Conservation (phyloP, 192 early-diverging fungal genomes). For the Entomortierella beljakovae region DNA sequence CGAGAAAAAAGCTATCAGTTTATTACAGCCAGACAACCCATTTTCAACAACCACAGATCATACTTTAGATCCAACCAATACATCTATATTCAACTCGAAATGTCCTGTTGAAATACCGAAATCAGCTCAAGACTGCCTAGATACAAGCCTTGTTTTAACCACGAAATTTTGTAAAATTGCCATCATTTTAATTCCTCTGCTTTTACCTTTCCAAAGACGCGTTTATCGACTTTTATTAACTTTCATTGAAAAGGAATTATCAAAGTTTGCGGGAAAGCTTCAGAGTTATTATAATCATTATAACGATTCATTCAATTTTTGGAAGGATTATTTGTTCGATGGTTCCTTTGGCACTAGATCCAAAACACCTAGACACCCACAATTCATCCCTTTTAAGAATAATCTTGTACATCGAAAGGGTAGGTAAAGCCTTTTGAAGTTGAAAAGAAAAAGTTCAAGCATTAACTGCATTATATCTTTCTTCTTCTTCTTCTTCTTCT, state of each 20-base stretch:
- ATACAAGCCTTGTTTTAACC: conserved; percentile 16
- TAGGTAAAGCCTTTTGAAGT: too few species aligned
- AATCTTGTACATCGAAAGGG: too few species aligned
- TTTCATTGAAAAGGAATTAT: neutral
- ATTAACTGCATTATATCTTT: neutral
- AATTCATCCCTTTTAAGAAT: too few species aligned
- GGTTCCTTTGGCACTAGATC: too few species aligned
- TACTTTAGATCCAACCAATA: too few species aligned
- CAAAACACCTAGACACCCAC: too few species aligned
- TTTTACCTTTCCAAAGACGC: conserved; percentile 7
- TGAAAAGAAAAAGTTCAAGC: neutral
- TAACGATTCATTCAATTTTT: neutral
- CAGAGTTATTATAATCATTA: conserved; percentile 13
- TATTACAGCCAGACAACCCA: conserved; percentile 7
- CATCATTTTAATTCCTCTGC: conserved; percentile 12
- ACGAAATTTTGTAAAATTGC: conserved; percentile 13
- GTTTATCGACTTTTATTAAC: neutral
- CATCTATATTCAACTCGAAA: neutral
- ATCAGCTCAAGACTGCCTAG: neutral
- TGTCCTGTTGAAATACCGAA: neutral
- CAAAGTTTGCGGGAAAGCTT: neutral
- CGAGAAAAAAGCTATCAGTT: neutral
- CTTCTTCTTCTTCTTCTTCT: neutral
- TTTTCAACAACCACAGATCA: neutral
- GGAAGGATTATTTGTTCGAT: neutral